Base-by-base conservation (phyloP, 768 basidiomycete genomes). In the Mycena indigotica region DNA sequence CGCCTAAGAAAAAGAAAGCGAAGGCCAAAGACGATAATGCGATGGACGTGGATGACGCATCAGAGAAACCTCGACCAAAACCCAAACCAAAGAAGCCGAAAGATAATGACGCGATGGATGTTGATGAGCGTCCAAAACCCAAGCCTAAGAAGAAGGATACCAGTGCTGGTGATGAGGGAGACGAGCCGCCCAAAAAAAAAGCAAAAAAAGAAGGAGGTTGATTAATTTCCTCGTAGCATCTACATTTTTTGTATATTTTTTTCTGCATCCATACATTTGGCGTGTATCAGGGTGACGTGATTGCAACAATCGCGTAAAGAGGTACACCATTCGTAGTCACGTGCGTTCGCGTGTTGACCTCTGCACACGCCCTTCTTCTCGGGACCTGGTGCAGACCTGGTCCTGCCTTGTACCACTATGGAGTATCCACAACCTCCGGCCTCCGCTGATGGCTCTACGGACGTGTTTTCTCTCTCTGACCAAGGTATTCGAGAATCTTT, bases 381-480 rank as follows among this genome's bases (percentile, higher is more conserved):
- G n/a, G n/a, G n/a, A n/a, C n/a, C n/a, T n/a, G n/a, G n/a, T n/a
- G n/a, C n/a, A 13, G 21, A 5, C 41, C 41, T 44, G 15, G 41
- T 15, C 41, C 35, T 38, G 35, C 35, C 46, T 24, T 48, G 46
- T 28, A 25, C 59, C 52, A 57, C 57, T 65, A 80, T 82, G 78
- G 80, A 77, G 64, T 51, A 72, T 56, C 68, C 71, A 26, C 65
- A n/a, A n/a, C n/a, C n/a, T n/a, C n/a, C n/a, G n/a, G n/a, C n/a
- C n/a, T n/a, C n/a, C n/a, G n/a, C 70, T 17, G 72, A 73, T 58
- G 75, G 75, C 53, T 69, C 75, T 39, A 80, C 78, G 4, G 87
- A 91, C 73, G 83, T 91, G 23, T 91, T 87, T 76, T 86, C 86
- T 0, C 78, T 92, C 57, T 84, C 88, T 4, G 90, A 93, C 74